Evolutionary conservation across 2,329 filamentous ascomycete species (phyloP).

Genomic region (Ophiobolus disseminans): DNA sequence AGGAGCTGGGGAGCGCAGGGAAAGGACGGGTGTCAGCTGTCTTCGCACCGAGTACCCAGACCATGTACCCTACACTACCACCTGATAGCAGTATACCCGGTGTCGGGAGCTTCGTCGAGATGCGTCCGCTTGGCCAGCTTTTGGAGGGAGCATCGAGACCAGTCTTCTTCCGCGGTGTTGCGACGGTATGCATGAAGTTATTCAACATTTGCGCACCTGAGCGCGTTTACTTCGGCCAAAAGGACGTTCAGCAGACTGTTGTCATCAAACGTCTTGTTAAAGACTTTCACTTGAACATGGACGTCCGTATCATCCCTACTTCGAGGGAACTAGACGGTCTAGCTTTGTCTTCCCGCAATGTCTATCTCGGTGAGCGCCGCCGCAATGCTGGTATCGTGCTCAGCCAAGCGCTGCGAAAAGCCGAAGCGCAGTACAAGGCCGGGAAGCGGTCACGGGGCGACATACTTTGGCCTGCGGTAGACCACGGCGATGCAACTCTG

Average conservation of each 20-base stretch:
- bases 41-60: constrained; percentile 81
- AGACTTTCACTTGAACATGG: constrained; percentile 81
- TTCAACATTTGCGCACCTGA: constrained; percentile 84
- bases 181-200: constrained; percentile 93
- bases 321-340: constrained; percentile 80
- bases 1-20: constrained; percentile 65
- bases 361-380: constrained; percentile 82
- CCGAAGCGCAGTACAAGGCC: constrained; percentile 69
- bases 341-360: constrained; percentile 90
- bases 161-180: constrained; percentile 95
- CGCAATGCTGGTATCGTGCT: constrained; percentile 76
- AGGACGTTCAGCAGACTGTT: constrained; percentile 95
- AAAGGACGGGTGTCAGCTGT: constrained; percentile 77
- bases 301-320: constrained; percentile 77
- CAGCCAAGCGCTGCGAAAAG: constrained; percentile 70
- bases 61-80: constrained; percentile 88
- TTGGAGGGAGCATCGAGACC: constrained; percentile 86
- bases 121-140: constrained; percentile 81
- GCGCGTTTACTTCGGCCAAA: constrained; percentile 92
- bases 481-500: constrained; percentile 63
- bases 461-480: constrained; percentile 75
- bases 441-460: constrained; percentile 64
- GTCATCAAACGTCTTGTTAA: constrained; percentile 85
- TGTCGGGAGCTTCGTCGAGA: constrained; percentile 86
- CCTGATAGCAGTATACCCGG: constrained; percentile 75